Percentiles rank a stretch among this genome's conserved stretches.
Evolutionary conservation across 169 alveolate genomes (phyloP).

Genomic region (Blepharisma undulans): DNA sequence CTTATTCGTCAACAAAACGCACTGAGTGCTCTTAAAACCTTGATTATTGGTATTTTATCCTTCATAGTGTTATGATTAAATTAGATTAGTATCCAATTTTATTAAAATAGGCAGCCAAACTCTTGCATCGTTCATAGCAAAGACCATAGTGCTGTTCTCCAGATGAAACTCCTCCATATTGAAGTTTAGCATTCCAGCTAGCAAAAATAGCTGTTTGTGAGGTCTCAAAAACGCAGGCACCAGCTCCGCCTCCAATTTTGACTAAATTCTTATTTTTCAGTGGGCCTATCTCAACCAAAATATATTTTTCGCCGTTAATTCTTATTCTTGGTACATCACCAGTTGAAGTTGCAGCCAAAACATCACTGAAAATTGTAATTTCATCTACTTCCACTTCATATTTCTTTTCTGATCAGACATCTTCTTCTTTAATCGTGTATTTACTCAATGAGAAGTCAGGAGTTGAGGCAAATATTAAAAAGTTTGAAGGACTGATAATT

Average conservation of each 20-base stretch:
- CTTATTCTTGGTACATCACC: constrained; percentile 62
- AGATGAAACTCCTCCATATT: constrained; percentile 40
- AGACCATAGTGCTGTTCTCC: constrained; percentile 57
- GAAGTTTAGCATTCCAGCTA: constrained; percentile 54
- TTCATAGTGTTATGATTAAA: too few species aligned
- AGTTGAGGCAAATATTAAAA: constrained; percentile 28
- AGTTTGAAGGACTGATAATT: neutral
- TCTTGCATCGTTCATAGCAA: constrained; percentile 54
- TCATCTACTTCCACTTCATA: neutral
- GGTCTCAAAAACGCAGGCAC: constrained; percentile 66
- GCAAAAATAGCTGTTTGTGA: constrained; percentile 58
- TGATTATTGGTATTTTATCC: too few species aligned
- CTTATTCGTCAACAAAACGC: too few species aligned
- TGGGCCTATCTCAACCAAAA: constrained; percentile 37
- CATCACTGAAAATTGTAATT: neutral
- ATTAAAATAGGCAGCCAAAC: constrained; percentile 54
- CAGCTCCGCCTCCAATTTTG: constrained; percentile 68
- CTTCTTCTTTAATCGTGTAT: constrained; percentile 1
- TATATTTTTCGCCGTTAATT: constrained; percentile 65
- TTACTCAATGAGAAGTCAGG: neutral
- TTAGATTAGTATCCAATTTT: too few species aligned
- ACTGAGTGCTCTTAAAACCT: too few species aligned
- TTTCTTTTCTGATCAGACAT: neutral
- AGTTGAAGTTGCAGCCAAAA: constrained; percentile 28
- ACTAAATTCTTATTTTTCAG: neutral